Conservation (phyloP, 352 stramenopile species). For the Globisporangium cylindrosporum region DNA sequence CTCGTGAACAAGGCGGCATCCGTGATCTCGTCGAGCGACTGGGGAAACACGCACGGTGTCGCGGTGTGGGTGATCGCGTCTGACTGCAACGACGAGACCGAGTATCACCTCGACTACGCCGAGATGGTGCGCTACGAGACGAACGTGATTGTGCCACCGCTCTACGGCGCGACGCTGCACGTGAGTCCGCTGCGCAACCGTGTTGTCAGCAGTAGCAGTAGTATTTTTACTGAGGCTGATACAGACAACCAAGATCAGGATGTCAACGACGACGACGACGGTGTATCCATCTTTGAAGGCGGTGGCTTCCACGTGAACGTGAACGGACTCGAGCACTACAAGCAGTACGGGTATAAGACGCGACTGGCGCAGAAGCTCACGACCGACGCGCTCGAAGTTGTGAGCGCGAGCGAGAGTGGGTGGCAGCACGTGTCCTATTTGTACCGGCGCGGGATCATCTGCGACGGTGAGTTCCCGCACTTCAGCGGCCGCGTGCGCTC, state of each 20-base stretch:
- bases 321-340: conserved; percentile 52
- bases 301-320: conserved; percentile 62
- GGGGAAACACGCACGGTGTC: conserved; percentile 25
- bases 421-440: conserved; percentile 49
- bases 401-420: conserved; percentile 25
- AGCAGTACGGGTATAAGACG: conserved; percentile 65
- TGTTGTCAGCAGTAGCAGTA: neutral
- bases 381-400: conserved; percentile 45
- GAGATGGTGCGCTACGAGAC: conserved; percentile 49
- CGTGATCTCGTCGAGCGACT: conserved; percentile 16
- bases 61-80: conserved; percentile 49
- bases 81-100: conserved; percentile 34
- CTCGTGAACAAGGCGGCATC: conserved; percentile 26
- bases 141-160: conserved; percentile 46
- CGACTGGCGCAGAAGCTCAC: conserved; percentile 35
- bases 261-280: conserved; percentile 9
- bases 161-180: conserved; percentile 76
- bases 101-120: conserved; percentile 49
- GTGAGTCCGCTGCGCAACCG: conserved; percentile 47
- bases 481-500: conserved; percentile 57
- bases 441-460: conserved; percentile 62
- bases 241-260: neutral
- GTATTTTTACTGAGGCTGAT: neutral
- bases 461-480: conserved; percentile 67
- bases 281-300: conserved; percentile 33